Base-by-base conservation (phyloP, 176 grass and related monocot genomes). In the Musa troglodytarum region DNA sequence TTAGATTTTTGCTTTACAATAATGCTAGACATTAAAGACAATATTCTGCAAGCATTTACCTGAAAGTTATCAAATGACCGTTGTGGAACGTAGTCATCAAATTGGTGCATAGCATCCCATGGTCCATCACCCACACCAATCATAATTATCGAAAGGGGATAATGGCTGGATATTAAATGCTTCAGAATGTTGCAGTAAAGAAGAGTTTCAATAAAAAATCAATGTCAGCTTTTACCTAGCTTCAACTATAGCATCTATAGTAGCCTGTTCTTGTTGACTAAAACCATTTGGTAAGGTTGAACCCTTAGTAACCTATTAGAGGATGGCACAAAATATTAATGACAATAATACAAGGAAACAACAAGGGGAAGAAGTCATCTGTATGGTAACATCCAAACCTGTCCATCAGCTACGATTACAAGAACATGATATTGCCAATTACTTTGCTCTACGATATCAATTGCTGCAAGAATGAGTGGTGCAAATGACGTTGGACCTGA, bases 391-490 rank as follows among this genome's bases (percentile, higher is more conserved):
- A 43, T 43, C 34, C 34, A 43, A 43, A 96, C 92, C 86, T 96
- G 88, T 66, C 88, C 92, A 43, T 43, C 34, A 43, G 92, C 92
- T 80, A 96, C 83, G 78, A 96, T 96, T 57, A 96, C 92, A n/a
- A 96, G 92, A 61, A 92, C 89, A 87, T 92, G 92, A 77, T 92
- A 92, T 23, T 96, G 92, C 75, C 80, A 89, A 53, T 91, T 91
- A 87, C 81, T 92, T 53, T 21, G 89, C 85, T 92, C 80, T 29
- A 96, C 92, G 49, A 89, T 77, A 69, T 86, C 86, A 81, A 96
- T 92, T 2, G 87, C 77, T 58, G 82, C 89, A 50, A 82, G 80
- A 65, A 96, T 89, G 54, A 96, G 84, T 79, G 92, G 89, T 69
- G 89, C 89, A 80, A 96, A 92, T 73, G 92, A 92, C 71, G 92